Percentiles rank a stretch among this genome's conserved stretches.
phyloP scores from a whole-genome alignment of 352 stramenopile genomes.

The Globisporangium ultimum region DNA sequence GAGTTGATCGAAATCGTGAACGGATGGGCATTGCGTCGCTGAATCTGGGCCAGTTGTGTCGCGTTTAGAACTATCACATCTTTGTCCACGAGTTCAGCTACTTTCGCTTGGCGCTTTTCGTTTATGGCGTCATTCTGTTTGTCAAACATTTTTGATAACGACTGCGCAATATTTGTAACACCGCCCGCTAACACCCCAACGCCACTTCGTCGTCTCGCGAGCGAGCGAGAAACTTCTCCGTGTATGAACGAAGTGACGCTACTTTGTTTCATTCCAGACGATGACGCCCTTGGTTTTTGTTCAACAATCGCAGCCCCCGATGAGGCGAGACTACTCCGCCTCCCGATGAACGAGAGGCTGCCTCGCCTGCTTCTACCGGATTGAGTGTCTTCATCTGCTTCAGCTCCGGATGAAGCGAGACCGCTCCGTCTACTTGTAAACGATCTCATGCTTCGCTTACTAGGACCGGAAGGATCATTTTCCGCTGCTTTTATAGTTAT shows the following conservation, averaged over 20 bases:
- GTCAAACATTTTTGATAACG: conserved; percentile 25
- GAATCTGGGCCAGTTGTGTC: conserved; percentile 52
- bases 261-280: too few species aligned
- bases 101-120: conserved; percentile 32
- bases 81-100: conserved; percentile 53
- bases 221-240: too few species aligned
- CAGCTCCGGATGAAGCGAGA: not conserved
- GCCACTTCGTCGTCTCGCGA: too few species aligned
- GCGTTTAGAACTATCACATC: conserved; percentile 64
- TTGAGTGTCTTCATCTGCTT: not conserved
- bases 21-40: conserved; percentile 39
- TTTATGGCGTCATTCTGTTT: conserved; percentile 33
- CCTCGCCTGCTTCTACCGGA: conserved; percentile 14
- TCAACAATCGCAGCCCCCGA: too few species aligned
- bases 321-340: too few species aligned
- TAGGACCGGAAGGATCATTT: not conserved
- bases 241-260: too few species aligned
- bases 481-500: too few species aligned
- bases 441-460: conserved; percentile 1
- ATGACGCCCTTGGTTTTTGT: too few species aligned
- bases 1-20: conserved; percentile 66
- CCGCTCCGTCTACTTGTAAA: not conserved
- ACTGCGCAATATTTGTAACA: conserved; percentile 16
- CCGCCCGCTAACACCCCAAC: conserved; percentile 19
- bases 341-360: conserved; percentile 11